Conservation (phyloP, 495 filamentous ascomycete genomes). For the Geoglossum glabrum region DNA sequence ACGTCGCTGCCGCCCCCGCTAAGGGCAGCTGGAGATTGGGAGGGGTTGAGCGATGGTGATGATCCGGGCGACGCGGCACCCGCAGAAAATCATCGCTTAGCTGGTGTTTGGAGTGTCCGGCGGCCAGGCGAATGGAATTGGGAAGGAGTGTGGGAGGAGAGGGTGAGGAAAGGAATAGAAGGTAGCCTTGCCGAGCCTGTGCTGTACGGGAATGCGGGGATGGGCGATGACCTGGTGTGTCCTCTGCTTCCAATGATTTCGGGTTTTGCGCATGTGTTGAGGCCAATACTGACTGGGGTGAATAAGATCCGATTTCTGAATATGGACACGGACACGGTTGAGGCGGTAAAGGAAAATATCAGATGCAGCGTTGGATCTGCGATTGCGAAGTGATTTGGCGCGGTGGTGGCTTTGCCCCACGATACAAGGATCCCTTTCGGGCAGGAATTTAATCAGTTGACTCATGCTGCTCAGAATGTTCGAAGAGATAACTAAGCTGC, state of each 20-base stretch:
- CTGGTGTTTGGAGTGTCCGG: neutral
- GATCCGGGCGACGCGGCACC: neutral
- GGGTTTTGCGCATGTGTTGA: neutral
- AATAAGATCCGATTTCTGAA: conserved; percentile 50
- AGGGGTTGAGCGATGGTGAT: neutral
- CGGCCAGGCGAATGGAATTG: conserved; percentile 79
- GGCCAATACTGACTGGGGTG: neutral
- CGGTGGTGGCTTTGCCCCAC: neutral
- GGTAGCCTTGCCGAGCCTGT: conserved; percentile 57
- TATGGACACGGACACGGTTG: conserved; percentile 38
- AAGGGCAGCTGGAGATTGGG: conserved; percentile 3
- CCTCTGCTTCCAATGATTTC: neutral
- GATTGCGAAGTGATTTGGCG: neutral
- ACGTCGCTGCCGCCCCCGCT: too few relatives aligned
- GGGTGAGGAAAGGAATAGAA: conserved; percentile 56
- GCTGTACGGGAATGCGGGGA: conserved; percentile 42
- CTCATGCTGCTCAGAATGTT: neutral
- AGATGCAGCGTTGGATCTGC: conserved; percentile 22
- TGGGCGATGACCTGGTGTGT: conserved; percentile 50
- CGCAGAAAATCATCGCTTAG: neutral
- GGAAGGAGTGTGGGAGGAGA: conserved; percentile 83
- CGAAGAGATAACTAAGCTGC: neutral
- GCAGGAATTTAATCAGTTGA: neutral
- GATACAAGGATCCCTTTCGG: neutral
- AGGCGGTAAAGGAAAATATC: conserved; percentile 38